Conservation (phyloP, 495 filamentous ascomycete genomes). For the Penicillium soppii region DNA sequence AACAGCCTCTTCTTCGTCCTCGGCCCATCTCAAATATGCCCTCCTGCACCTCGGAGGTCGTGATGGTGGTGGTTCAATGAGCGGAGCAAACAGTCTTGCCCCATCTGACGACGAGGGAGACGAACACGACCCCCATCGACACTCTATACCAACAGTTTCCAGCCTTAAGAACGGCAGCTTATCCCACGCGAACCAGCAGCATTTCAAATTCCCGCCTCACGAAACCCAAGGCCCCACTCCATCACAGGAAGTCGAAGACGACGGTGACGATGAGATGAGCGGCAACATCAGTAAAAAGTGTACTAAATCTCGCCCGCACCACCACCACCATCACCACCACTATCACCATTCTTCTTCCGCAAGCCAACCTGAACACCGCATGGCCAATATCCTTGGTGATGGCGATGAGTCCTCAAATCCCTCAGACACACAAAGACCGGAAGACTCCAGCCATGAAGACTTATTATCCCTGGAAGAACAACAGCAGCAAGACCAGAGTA, state of each 20-base stretch:
- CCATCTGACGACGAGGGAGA: slow-evolving; percentile 43
- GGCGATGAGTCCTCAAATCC: slow-evolving; percentile 23
- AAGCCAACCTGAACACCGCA: slow-evolving; percentile 36
- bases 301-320: slow-evolving; percentile 25
- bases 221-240: slow-evolving; percentile 15
- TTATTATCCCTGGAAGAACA: slow-evolving; percentile 23
- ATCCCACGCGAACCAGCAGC: slow-evolving; percentile 2
- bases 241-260: slow-evolving; percentile 42
- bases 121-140: slow-evolving; percentile 13
- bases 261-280: slow-evolving; percentile 54
- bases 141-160: background rate
- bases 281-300: slow-evolving; percentile 24
- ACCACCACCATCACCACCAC: slow-evolving; percentile 25
- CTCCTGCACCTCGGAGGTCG: slow-evolving; percentile 42
- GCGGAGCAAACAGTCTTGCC: slow-evolving; percentile 41
- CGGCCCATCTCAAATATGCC: slow-evolving; percentile 26
- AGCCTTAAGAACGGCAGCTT: background rate
- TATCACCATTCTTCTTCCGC: slow-evolving; percentile 8
- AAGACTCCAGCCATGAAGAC: slow-evolving; percentile 4
- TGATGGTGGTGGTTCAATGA: slow-evolving; percentile 45
- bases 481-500: slow-evolving; percentile 36
- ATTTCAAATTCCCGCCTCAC: slow-evolving; percentile 5
- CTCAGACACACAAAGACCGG: slow-evolving; percentile 8
- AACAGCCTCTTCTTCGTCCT: slow-evolving; percentile 19
- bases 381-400: slow-evolving; percentile 43